Evolutionary conservation across 306 rosid species (phyloP).

Genomic region (Inga laurina): DNA sequence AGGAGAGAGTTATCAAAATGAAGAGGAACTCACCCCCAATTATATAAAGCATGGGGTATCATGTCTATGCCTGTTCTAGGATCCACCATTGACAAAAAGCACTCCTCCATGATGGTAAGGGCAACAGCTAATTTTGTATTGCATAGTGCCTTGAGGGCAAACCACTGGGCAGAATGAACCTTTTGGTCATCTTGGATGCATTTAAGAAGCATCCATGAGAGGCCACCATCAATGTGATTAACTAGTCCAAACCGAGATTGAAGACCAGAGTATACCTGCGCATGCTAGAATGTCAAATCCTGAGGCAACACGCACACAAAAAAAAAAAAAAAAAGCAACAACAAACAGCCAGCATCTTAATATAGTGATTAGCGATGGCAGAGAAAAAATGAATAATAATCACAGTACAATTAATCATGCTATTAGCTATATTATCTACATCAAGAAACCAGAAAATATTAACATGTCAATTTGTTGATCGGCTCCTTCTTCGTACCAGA

Average conservation of each 20-base stretch:
- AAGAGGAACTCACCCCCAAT: conserved; percentile 80
- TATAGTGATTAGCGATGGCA: not conserved
- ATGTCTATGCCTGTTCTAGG: conserved; percentile 96
- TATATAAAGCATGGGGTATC: conserved; percentile 91
- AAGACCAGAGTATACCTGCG: conserved; percentile 77
- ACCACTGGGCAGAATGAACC: conserved; percentile 80
- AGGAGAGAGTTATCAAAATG: not conserved
- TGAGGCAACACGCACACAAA: not conserved
- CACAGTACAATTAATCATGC: conserved; percentile 9
- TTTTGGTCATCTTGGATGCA: conserved; percentile 92
- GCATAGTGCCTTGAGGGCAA: conserved; percentile 94
- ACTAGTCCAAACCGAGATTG: conserved; percentile 75
- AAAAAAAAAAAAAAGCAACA: too few relatives aligned
- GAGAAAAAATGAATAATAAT: conserved; percentile 26
- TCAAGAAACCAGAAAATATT: conserved; percentile 21
- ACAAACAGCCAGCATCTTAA: not conserved
- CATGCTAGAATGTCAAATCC: conserved; percentile 34
- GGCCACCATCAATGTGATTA: conserved; percentile 60
- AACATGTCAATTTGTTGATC: conserved; percentile 15
- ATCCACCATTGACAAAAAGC: conserved; percentile 94
- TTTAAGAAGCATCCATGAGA: conserved; percentile 83
- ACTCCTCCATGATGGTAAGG: conserved; percentile 96
- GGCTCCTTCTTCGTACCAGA: conserved; percentile 15
- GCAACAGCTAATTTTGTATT: conserved; percentile 91
- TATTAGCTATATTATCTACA: conserved; percentile 20